These are phyloP conservation scores for Crithidia brevicula DNA, from an alignment of 208 protist genomes.

Conservation along the genomic window DNA sequence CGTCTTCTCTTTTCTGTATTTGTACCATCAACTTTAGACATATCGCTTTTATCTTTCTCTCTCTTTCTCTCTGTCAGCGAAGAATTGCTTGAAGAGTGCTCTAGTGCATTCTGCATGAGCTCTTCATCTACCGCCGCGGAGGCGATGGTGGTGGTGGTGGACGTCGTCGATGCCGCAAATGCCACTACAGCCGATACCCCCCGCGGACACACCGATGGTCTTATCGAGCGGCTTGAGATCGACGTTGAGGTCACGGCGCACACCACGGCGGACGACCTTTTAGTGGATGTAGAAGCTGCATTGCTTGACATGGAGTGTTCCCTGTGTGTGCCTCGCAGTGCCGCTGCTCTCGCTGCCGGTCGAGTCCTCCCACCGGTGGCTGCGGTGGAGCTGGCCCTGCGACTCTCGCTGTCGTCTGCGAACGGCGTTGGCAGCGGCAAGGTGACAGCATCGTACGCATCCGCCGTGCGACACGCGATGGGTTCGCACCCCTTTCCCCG, in stretches of 20 bases:
- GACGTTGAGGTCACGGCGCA: constrained; percentile 11
- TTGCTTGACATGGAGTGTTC: constrained; percentile 27
- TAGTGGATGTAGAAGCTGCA: constrained; percentile 17
- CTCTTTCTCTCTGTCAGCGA: background rate
- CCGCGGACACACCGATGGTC: constrained; percentile 3
- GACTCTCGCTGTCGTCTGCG: background rate
- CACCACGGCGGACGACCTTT: constrained; percentile 12
- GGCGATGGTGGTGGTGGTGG: constrained; percentile 30
- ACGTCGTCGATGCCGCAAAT: constrained; percentile 6
- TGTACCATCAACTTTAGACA: too few species aligned
- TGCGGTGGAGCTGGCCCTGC: constrained; percentile 5
- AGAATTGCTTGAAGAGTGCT: background rate
- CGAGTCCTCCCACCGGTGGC: constrained; percentile 10
- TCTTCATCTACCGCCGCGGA: background rate
- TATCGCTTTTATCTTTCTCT: background rate
- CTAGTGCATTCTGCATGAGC: background rate
- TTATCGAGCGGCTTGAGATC: constrained; percentile 25
- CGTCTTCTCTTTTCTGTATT: too few species aligned
- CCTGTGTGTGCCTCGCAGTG: constrained; percentile 15
- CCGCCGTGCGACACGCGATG: background rate
- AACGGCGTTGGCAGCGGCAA: background rate
- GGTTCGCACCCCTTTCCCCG: background rate
- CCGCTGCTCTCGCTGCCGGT: constrained; percentile 13
- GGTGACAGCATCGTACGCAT: background rate
- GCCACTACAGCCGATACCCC: background rate